Conservation (phyloP, 768 basidiomycete species). For the Pleurotus eryngii region DNA sequence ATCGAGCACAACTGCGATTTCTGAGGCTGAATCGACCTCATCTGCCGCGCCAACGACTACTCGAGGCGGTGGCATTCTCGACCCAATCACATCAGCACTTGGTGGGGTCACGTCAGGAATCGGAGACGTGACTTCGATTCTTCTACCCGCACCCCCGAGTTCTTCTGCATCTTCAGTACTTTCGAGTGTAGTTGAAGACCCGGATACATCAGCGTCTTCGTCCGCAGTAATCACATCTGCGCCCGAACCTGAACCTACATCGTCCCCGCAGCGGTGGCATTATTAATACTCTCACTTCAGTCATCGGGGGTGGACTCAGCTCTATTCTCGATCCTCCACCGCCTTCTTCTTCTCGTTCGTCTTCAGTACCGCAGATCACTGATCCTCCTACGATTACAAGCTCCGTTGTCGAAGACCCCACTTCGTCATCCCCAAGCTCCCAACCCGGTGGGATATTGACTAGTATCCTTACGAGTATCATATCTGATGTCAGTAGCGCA, state of each 20-base stretch:
- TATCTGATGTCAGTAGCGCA: conserved; percentile 9
- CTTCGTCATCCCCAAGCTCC: neutral
- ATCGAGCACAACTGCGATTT: neutral
- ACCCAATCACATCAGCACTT: conserved; percentile 5
- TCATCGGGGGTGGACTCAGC: neutral
- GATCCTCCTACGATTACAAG: neutral
- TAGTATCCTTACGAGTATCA: conserved; percentile 4
- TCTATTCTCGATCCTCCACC: neutral
- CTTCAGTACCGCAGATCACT: neutral
- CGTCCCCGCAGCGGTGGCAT: neutral
- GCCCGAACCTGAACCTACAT: neutral
- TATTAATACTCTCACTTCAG: no score
- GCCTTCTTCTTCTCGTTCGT: neutral
- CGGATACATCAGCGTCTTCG: neutral
- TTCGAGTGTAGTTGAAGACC: neutral
- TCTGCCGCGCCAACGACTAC: neutral
- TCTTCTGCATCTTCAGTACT: neutral
- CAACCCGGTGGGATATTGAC: neutral
- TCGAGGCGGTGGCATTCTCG: conserved; percentile 8
- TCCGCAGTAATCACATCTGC: neutral
- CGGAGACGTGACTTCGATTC: neutral
- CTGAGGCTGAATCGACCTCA: neutral
- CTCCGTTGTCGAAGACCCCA: neutral
- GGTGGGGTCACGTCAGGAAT: neutral
- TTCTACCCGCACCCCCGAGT: neutral